phyloP scores from a whole-genome alignment of 768 basidiomycete genomes.

The Tricholoma sp. region DNA sequence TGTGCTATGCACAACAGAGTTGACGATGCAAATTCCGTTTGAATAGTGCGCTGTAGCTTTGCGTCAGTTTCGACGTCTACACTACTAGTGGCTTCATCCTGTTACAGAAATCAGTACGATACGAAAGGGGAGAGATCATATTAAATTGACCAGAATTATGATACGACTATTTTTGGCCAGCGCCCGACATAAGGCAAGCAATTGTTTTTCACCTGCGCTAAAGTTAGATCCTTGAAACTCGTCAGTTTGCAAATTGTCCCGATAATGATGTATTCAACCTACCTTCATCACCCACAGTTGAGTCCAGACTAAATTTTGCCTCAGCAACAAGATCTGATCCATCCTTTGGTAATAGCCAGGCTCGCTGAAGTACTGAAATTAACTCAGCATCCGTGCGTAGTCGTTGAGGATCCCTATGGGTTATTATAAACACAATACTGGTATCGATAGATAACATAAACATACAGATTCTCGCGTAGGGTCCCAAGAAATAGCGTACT shows the following conservation, averaged over 20 bases:
- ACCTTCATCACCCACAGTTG: conserved; percentile 61
- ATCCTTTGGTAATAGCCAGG: conserved; percentile 52
- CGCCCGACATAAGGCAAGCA: conserved; percentile 57
- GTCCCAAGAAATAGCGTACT: conserved; percentile 49
- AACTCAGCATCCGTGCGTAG: conserved; percentile 54
- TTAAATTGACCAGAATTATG: conserved; percentile 43
- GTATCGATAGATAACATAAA: not conserved
- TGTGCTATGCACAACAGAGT: conserved; percentile 56
- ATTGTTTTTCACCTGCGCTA: conserved; percentile 64
- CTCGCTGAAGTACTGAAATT: conserved; percentile 54
- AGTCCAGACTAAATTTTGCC: conserved; percentile 65
- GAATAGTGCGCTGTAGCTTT: conserved; percentile 58
- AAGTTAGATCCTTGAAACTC: conserved; percentile 46
- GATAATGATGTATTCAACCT: conserved; percentile 3
- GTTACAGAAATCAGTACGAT: not conserved
- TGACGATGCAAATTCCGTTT: conserved; percentile 49
- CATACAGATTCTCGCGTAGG: conserved; percentile 41
- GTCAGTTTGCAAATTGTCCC: not conserved
- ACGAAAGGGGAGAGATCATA: not conserved
- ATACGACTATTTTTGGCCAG: conserved; percentile 57
- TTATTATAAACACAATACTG: not conserved
- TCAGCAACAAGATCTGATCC: conserved; percentile 44
- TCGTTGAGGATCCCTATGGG: conserved; percentile 24
- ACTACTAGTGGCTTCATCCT: conserved; percentile 21
- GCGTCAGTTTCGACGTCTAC: conserved; percentile 62